A percentile compares a stretch with the other conserved stretches of the same genome.
Evolutionary conservation across 1,284 basidiomycete genomes (phyloP).

Genomic region (Cystobasidium sp.): DNA sequence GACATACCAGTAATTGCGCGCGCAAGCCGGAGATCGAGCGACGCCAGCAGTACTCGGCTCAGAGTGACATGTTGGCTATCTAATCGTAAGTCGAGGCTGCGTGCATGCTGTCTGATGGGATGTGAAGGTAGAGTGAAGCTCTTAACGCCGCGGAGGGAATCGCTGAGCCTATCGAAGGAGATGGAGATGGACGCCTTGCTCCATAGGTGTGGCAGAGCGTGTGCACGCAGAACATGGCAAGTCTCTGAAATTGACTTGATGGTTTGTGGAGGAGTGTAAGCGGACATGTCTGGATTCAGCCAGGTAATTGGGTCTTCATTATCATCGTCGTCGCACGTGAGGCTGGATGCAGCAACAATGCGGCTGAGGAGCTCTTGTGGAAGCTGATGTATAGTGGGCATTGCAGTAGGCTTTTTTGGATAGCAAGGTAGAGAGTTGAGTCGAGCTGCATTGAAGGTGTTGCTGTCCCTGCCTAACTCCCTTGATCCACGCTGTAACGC

Average conservation of each 20-base stretch:
- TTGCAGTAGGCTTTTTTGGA: too few species aligned
- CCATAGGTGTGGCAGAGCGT: constrained; percentile 20
- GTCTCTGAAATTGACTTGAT: not conserved
- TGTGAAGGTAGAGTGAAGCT: not conserved
- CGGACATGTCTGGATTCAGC: too few species aligned
- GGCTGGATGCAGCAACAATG: too few species aligned
- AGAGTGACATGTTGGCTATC: not conserved
- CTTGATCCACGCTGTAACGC: too few species aligned
- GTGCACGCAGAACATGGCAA: not conserved
- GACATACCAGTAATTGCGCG: not conserved
- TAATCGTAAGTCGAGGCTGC: not conserved
- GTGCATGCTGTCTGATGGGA: not conserved
- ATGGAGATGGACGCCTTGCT: not conserved
- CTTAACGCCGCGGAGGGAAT: not conserved
- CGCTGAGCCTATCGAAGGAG: not conserved
- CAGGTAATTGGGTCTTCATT: too few species aligned
- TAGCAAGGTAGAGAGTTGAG: too few species aligned
- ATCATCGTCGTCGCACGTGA: too few species aligned
- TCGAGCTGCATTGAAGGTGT: too few species aligned
- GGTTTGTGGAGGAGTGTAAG: not conserved
- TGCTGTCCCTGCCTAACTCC: too few species aligned
- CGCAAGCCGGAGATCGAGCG: not conserved
- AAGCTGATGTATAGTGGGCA: too few species aligned
- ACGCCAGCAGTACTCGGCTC: not conserved
- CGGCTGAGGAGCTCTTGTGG: too few species aligned